Conservation (phyloP, 305 asterid genomes). For the Solanum hybrid region DNA sequence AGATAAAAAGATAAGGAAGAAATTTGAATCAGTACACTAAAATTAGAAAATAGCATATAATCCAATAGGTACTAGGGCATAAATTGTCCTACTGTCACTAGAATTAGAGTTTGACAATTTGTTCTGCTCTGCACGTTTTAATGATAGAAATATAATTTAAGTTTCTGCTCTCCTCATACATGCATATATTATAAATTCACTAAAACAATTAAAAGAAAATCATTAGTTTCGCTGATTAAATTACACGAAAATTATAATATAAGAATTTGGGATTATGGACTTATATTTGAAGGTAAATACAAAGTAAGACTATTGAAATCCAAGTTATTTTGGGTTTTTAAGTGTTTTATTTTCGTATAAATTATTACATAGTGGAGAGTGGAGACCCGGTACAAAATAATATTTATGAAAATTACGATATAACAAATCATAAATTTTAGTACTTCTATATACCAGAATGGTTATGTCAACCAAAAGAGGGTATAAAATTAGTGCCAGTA, state of each 20-base stretch:
- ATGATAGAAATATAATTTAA: background rate
- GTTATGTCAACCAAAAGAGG: background rate
- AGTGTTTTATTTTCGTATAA: background rate
- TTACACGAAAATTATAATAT: background rate
- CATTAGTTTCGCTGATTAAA: background rate
- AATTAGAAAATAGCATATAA: background rate
- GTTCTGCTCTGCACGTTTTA: slow-evolving; percentile 6
- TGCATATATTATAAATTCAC: background rate
- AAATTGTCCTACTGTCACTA: background rate
- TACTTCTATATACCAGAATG: background rate
- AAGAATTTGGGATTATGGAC: background rate
- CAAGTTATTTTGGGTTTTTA: too few relatives aligned
- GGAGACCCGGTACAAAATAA: background rate
- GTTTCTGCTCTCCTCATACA: background rate
- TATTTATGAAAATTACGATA: background rate
- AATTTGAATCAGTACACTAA: background rate
- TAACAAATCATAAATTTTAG: background rate
- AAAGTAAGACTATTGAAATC: background rate
- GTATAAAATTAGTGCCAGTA: background rate
- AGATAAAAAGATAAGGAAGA: background rate
- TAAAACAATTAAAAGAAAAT: background rate
- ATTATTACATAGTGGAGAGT: background rate
- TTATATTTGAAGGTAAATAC: background rate
- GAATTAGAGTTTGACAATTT: background rate
- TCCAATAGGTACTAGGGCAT: background rate